These are phyloP conservation scores for Neurospora tetrasperma DNA, from an alignment of 495 filamentous ascomycete genomes.

Conservation along the genomic window DNA sequence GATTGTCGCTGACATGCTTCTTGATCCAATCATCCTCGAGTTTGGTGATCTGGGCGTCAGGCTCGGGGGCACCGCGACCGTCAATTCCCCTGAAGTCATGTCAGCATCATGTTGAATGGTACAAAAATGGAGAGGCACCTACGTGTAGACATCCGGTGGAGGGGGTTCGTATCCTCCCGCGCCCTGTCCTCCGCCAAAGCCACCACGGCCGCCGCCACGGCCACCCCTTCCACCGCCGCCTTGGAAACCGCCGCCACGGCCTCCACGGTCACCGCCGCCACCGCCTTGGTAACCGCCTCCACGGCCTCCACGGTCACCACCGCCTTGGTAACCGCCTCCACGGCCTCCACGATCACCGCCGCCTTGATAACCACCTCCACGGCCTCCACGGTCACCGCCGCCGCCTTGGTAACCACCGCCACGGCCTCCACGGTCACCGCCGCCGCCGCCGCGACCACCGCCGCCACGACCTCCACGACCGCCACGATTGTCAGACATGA, in stretches of 20 bases:
- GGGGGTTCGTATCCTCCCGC: not conserved
- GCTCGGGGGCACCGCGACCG: conserved; percentile 6
- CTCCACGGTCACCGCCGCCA: not conserved
- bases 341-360: conserved; percentile 5
- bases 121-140: conserved; percentile 6
- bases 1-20: not conserved
- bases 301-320: not conserved
- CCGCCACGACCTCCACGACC: conserved; percentile 7
- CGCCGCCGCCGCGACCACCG: conserved; percentile 5
- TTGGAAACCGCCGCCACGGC: not conserved
- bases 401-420: conserved; percentile 2
- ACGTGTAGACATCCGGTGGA: conserved; percentile 26
- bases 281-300: not conserved
- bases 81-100: not conserved
- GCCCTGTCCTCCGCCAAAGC: not conserved
- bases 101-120: conserved; percentile 5
- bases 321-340: conserved; percentile 1
- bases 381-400: not conserved
- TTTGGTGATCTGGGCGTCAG: conserved; percentile 21
- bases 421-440: not conserved
- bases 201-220: not conserved
- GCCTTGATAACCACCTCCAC: not conserved
- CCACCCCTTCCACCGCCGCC: not conserved
- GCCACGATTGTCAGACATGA: conserved; percentile 8
- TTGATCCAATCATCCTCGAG: conserved; percentile 28